phyloP scores from a whole-genome alignment of 805 yeast species.

The Candida jianshihensis region DNA sequence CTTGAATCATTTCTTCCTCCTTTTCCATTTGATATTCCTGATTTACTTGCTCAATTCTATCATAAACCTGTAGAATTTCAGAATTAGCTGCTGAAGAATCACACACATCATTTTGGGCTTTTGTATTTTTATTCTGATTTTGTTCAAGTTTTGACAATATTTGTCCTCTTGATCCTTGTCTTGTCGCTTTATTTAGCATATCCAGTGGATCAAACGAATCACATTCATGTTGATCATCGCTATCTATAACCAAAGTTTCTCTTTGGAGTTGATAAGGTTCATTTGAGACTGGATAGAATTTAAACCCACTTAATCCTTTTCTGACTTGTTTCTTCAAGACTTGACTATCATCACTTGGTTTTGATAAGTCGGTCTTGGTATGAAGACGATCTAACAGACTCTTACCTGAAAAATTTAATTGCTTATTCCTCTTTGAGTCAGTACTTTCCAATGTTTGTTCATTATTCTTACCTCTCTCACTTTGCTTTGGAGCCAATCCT shows the following conservation, averaged over 20 bases:
- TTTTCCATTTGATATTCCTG: slow-evolving; percentile 8
- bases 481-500: slow-evolving; percentile 26
- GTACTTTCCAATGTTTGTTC: neutral
- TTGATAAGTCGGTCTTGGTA: neutral
- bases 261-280: neutral
- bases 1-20: slow-evolving; percentile 1
- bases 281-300: neutral
- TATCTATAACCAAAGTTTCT: too few species aligned
- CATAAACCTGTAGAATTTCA: slow-evolving; percentile 3
- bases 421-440: neutral
- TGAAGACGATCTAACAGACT: slow-evolving; percentile 8
- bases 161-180: too few species aligned
- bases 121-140: too few species aligned
- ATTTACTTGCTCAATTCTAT: slow-evolving; percentile 10
- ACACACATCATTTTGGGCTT: too few species aligned
- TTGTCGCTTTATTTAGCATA: neutral
- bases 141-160: too few species aligned
- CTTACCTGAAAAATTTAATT: slow-evolving; percentile 2
- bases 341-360: neutral
- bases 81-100: too few species aligned
- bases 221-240: too few species aligned
- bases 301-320: neutral
- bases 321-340: neutral
- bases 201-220: neutral
- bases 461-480: slow-evolving; percentile 1